Evolutionary conservation across 495 filamentous ascomycete species (phyloP), one percentile per base, ranked within the genome.

Genomic region (Talaromyces borbonicus): DNA sequence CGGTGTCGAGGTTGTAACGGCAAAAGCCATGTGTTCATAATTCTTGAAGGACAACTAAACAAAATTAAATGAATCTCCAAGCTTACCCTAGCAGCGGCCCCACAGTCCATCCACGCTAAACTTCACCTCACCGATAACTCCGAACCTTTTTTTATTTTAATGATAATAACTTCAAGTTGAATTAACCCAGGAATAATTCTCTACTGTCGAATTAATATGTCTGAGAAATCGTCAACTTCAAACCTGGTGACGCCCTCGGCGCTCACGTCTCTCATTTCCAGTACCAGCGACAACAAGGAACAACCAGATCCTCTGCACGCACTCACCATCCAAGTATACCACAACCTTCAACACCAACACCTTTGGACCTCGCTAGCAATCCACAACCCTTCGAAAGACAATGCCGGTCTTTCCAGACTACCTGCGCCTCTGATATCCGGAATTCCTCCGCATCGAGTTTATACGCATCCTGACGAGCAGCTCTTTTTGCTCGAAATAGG

Each of bases 391-490:
- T 45, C 60, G 42, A 56, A 59, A 24, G 43, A 58, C 54, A 27
- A 25, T 35, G 25, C 41, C 57, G 36, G 44, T 53, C 50, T 71
- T 71, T 1, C 53, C 67, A 20, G 44, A 54, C 5, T 81, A 3
- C 71, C 74, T 5, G 68, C 80, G 27, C 82, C 79, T 1, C 60
- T 98, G 49, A 71, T 98, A 39, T 86, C 87, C 4, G 92, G 92
- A 4, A 71, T 95, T n/a, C 90, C 92, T 6, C 88, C 92, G 5
- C 77, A 83, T 40, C 77, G 80, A 5, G 73, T 94, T 18, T 97
- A 98, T 66, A 75, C 85, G 43, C 90, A 98, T 61, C 92, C 92
- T 5, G 92, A 96, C 61, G 86, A 93, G 63, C 88, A 94, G 63
- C 75, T 89, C 32, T 82, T 79, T 51, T 75, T 87, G 59, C 65